Percentiles rank a stretch among this genome's conserved stretches.
Conservation (phyloP, 257 asterid genomes). For the Salvia miltiorrhiza region DNA sequence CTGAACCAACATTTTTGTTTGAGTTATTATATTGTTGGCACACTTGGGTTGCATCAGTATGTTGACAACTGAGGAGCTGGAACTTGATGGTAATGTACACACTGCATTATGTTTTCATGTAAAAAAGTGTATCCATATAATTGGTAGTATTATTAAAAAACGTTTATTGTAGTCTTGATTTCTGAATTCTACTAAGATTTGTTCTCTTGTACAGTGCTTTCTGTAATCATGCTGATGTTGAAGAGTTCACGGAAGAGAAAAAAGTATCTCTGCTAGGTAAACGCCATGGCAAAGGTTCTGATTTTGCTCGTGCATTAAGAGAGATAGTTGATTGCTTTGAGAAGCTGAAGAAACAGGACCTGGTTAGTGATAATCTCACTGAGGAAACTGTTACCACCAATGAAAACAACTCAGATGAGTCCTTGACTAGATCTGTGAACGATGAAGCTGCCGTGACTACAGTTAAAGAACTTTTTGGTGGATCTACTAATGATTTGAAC, state of each 20-base stretch:
- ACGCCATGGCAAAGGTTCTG: constrained; percentile 89
- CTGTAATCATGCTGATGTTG: constrained; percentile 90
- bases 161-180: not conserved
- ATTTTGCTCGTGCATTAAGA: constrained; percentile 71
- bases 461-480: constrained; percentile 29
- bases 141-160: not conserved
- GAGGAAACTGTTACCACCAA: constrained; percentile 38
- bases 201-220: constrained; percentile 57
- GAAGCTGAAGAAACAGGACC: constrained; percentile 54
- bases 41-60: not conserved
- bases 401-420: constrained; percentile 44
- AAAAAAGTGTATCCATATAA: not conserved
- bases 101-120: not conserved
- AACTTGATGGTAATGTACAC: not conserved
- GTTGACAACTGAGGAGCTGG: not conserved
- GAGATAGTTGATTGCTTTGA: constrained; percentile 80
- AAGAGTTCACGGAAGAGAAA: constrained; percentile 90
- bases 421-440: constrained; percentile 33
- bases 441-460: constrained; percentile 38
- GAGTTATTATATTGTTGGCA: not conserved
- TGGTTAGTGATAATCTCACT: constrained; percentile 30
- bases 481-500: constrained; percentile 38
- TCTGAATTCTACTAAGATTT: constrained; percentile 12
- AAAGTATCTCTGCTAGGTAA: constrained; percentile 66
- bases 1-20: not conserved